A percentile compares a stretch with the other conserved stretches of the same genome.
These are phyloP conservation scores for Stagonosporopsis vannaccii DNA, from an alignment of 2,329 filamentous ascomycete genomes.

Conservation along the genomic window DNA sequence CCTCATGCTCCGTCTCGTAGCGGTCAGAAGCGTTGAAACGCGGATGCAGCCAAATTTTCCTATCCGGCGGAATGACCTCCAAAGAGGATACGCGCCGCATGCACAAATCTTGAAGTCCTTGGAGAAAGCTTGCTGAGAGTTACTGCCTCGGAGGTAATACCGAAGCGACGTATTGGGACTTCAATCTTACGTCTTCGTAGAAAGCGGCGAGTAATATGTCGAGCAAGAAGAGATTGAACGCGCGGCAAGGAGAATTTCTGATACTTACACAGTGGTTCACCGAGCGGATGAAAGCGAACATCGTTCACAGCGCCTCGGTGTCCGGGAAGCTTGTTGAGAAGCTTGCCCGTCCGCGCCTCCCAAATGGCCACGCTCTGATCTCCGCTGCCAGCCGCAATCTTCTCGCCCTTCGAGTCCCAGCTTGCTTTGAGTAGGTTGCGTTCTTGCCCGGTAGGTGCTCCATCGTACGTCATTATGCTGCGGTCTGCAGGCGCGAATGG, in stretches of 20 bases:
- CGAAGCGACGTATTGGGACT: background rate
- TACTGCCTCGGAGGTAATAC: background rate
- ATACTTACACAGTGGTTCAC: slow-evolving; percentile 85
- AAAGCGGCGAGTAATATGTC: no score
- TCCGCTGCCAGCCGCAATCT: slow-evolving; percentile 85
- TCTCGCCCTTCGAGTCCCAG: slow-evolving; percentile 87
- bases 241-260: slow-evolving; percentile 2
- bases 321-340: slow-evolving; percentile 92
- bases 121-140: background rate
- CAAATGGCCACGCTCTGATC: slow-evolving; percentile 92
- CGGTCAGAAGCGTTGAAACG: slow-evolving; percentile 25
- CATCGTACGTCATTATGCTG: slow-evolving; percentile 87
- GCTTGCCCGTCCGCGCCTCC: slow-evolving; percentile 86
- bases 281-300: slow-evolving; percentile 84
- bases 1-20: slow-evolving; percentile 17
- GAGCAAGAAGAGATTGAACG: background rate
- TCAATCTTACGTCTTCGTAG: background rate
- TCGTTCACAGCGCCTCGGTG: slow-evolving; percentile 96
- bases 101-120: background rate
- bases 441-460: slow-evolving; percentile 85
- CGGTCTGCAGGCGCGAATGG: slow-evolving; percentile 91
- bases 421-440: slow-evolving; percentile 90
- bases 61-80: slow-evolving; percentile 5
- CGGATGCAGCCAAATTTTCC: slow-evolving; percentile 6
- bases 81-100: slow-evolving; percentile 3